Evolutionary conservation across 2,329 filamentous ascomycete species (phyloP).

Genomic region (Dothideomycetidae sp.): DNA sequence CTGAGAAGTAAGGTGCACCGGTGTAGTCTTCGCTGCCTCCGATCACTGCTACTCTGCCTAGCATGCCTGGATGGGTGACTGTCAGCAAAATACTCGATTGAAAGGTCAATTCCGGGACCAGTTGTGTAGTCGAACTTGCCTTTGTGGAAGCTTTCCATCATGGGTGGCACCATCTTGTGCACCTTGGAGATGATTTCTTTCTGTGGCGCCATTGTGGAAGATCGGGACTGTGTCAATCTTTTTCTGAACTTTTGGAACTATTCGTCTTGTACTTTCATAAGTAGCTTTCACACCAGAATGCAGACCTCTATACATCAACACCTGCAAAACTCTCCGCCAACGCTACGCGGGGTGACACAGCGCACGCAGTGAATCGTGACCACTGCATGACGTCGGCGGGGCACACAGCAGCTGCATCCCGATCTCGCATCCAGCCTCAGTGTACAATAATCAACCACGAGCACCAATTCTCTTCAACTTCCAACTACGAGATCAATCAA

Average conservation of each 20-base stretch:
- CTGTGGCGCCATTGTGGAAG: conserved; percentile 41
- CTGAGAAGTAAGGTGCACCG: conserved; percentile 93
- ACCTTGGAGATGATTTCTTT: conserved; percentile 66
- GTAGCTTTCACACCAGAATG: conserved; percentile 1
- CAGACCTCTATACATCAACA: too few species aligned
- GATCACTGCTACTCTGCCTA: conserved; percentile 84
- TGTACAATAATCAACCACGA: too few species aligned
- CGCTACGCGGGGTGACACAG: too few species aligned
- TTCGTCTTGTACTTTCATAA: conserved; percentile 1
- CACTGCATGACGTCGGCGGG: conserved; percentile 8
- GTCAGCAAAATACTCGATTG: too few species aligned
- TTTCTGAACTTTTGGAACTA: not conserved
- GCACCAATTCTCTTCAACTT: not conserved
- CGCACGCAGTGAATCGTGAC: conserved; percentile 8
- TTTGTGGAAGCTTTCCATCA: conserved; percentile 94
- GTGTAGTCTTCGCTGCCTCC: conserved; percentile 94
- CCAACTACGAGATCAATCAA: not conserved
- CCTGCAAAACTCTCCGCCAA: too few species aligned
- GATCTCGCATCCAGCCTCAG: too few species aligned
- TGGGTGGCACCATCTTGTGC: conserved; percentile 80
- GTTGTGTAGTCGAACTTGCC: conserved; percentile 49
- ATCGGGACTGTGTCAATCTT: not conserved
- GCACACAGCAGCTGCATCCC: too few species aligned
- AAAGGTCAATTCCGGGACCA: too few species aligned
- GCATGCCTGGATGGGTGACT: conserved; percentile 77